Evolutionary conservation across 1,139 yeast genomes (phyloP), one percentile per base, ranked within the genome.

Genomic region (Geotrichum candidum): DNA sequence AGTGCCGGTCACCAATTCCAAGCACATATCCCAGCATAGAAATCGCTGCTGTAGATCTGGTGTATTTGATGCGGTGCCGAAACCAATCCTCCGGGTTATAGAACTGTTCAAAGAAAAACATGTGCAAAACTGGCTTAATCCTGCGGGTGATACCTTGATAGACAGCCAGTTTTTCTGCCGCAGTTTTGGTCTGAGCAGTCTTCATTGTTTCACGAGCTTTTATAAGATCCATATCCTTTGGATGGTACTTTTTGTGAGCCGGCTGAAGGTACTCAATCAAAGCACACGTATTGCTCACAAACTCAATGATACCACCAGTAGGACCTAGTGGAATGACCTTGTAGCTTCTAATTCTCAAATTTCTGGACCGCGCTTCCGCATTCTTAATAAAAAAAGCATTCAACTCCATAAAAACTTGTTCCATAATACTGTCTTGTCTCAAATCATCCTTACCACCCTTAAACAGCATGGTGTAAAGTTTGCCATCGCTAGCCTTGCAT

Each of bases 381-480:
- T 88, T 85, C 46, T 78, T 78, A 18, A 69, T 73, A 64, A 94
- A 80, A 53, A 92, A 82, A n/a, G 78, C 76, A 69, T 92, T 90
- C 23, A 91, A 97, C 71, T 91, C 90, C 33, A 81, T 87, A 73
- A 95, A 95, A 0, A 94, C 98, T 71, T 94, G 99, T 72, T 92
- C 96, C 99, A 95, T 95, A 64, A 94, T 90, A 0, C 96, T 89
- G 74, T 95, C 99, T 73, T 95, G 99, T 61, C 99, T 78, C 61
- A 94, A 76, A 74, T 95, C 99, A 74, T 95, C 99, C 6, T 90
- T 82, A 3, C 96, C 92, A 35, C 90, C 89, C 70, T 95, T 95
- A 67, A 91, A 77, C 25, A 94, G 76, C 70, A 87, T 80, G 62
- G 78, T 83, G 63, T 83, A 86, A 0, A 65, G 69, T 0, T 73